These are phyloP conservation scores for Pseudozyma sp. DNA, from an alignment of 1,284 basidiomycete species.

Conservation along the genomic window DNA sequence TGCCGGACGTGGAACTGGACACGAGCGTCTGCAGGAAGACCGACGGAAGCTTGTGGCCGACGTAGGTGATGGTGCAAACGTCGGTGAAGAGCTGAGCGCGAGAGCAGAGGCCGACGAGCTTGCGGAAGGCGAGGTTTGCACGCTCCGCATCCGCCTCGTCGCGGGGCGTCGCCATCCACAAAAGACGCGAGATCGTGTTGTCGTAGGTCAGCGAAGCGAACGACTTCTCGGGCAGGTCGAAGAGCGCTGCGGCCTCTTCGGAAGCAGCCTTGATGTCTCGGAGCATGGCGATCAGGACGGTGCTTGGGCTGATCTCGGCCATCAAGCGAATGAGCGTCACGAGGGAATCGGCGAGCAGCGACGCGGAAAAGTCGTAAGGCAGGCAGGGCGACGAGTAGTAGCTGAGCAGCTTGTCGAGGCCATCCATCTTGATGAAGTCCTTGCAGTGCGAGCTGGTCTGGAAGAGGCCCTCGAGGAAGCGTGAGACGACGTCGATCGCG, in stretches of 20 bases:
- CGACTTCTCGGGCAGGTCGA: slow-evolving; percentile 69
- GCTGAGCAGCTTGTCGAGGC: slow-evolving; percentile 80
- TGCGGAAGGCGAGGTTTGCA: slow-evolving; percentile 79
- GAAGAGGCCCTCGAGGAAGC: slow-evolving; percentile 85
- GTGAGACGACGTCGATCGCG: slow-evolving; percentile 63
- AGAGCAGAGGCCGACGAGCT: slow-evolving; percentile 81
- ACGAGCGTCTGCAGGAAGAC: slow-evolving; percentile 75
- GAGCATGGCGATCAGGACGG: slow-evolving; percentile 80
- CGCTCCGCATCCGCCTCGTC: slow-evolving; percentile 70
- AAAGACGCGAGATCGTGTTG: slow-evolving; percentile 37
- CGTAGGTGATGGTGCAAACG: slow-evolving; percentile 85
- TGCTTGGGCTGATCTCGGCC: slow-evolving; percentile 83
- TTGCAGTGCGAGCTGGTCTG: slow-evolving; percentile 86
- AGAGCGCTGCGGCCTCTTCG: slow-evolving; percentile 78
- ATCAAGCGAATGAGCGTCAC: slow-evolving; percentile 88
- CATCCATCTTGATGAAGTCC: slow-evolving; percentile 86
- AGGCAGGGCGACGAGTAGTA: slow-evolving; percentile 86
- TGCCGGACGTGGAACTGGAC: slow-evolving; percentile 70
- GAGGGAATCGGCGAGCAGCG: slow-evolving; percentile 83
- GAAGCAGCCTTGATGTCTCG: slow-evolving; percentile 80
- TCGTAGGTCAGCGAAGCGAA: slow-evolving; percentile 39
- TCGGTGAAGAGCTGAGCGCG: slow-evolving; percentile 87
- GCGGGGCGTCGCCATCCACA: slow-evolving; percentile 39
- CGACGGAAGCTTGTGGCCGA: slow-evolving; percentile 80
- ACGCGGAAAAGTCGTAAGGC: slow-evolving; percentile 87